Evolutionary conservation across 176 grass and related monocot species (phyloP).

Genomic region (Typha latifolia): DNA sequence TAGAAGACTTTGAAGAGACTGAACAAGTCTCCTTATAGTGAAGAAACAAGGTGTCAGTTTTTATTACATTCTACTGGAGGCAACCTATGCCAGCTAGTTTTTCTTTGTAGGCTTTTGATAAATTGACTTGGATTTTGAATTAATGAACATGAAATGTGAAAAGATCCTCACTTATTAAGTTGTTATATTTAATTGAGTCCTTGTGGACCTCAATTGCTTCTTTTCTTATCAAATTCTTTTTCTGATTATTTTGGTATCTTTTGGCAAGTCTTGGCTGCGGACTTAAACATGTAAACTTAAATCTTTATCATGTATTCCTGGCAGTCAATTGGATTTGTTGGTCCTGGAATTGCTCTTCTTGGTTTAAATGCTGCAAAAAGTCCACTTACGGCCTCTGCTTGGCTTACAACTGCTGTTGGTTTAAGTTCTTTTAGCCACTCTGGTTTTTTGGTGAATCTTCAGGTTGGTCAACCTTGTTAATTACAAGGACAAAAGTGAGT

Average conservation of each 20-base stretch:
- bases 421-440: conserved; percentile 94
- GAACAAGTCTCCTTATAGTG: too few species aligned
- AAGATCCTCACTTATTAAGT: not conserved
- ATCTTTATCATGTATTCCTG: conserved; percentile 8
- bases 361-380: conserved; percentile 74
- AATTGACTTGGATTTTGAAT: too few species aligned
- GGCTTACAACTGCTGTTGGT: conserved; percentile 84
- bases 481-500: not conserved
- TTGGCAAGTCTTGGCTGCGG: conserved; percentile 8
- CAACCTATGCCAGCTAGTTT: too few species aligned
- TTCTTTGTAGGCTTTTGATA: too few species aligned
- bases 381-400: conserved; percentile 67
- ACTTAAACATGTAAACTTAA: conserved; percentile 4
- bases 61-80: too few species aligned
- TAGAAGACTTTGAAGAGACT: too few species aligned
- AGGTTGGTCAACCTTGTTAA: conserved; percentile 33
- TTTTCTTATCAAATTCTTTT: too few species aligned
- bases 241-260: not conserved
- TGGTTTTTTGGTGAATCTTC: conserved; percentile 94
- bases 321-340: conserved; percentile 92
- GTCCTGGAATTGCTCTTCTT: conserved; percentile 75
- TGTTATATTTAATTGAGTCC: not conserved
- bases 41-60: too few species aligned
- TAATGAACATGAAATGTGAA: too few species aligned
- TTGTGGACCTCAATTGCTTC: not conserved